Evolutionary conservation across 441 rosid species (phyloP), one percentile per base, ranked within the genome.

Genomic region (Brassica hybrid): DNA sequence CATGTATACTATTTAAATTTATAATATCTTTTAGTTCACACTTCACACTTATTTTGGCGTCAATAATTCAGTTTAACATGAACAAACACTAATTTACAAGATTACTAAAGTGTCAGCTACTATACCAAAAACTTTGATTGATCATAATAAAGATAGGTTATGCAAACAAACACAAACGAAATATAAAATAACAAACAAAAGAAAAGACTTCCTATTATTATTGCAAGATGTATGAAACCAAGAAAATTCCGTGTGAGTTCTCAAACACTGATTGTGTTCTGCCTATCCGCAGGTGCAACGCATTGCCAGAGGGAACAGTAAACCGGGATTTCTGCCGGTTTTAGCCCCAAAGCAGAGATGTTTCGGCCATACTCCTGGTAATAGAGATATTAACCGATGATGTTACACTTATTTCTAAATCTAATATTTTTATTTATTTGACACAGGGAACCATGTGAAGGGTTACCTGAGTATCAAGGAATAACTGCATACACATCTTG

Each of bases 401-500:
- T 68, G 50, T 48, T 23, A 59, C 57, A 66, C 69, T 72, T 77
- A 4, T 63, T 57, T 38, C 9, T 56, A 25, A 25, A 38, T 57
- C 4, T 61, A 48, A 3, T 14, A n/a, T 14, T 69, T 34, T 6
- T 43, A 34, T 17, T 18, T 10, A 18, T 21, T 21, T 16, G 11
- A 54, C 79, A 68, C 64, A 19, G 14, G 9, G 2, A 54, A 36
- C 0, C 10, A 25, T 38, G 59, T 7, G 1, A 27, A 71, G 7
- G 60, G 69, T 62, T 78, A 91, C 99, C 99, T 94, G 98, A 81
- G 91, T 86, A 84, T 96, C 99, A 57, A 96, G 93, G 88, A 96
- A 96, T 76, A 94, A 78, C 71, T 96, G 99, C 97, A 89, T 88
- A 69, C 98, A 91, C 76, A 94, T 86, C 84, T 94, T 96, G 86